Base-by-base conservation (phyloP, 164 flowering plant genomes). In the Sextonia rubra region DNA sequence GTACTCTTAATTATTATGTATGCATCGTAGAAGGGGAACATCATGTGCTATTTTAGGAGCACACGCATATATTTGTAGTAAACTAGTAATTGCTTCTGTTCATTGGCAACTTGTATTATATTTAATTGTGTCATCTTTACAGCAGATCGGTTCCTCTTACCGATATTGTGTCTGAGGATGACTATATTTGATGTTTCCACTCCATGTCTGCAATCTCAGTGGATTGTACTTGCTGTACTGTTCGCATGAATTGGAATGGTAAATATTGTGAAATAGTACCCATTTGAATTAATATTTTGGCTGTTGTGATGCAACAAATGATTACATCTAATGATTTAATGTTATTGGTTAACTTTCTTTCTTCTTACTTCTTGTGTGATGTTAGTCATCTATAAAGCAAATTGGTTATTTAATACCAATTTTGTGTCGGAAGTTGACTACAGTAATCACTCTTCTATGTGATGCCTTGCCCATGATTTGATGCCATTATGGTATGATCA, bases 81-180 rank as follows among this genome's bases (percentile, higher is more conserved):
- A 37, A 5, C 11, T 37, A 6, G 44, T 37, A 37, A 37, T 37
- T 2, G 11, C 11, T 8, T 9, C 44, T 8, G 44, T 37, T 37
- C 44, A 37, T 37, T 37, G 5, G 44, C 6, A 37, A 37, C 44
- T 37, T 37, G 0, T 37, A 2, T 37, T 52, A 52, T 15, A 52
- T 52, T 52, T 52, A 52, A 20, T 52, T 52, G 58, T 14, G 60
- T 75, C 77, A 78, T 68, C 61, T 71, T 68, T 68, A 74, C 80
- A 74, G 77, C 75, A 74, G 27, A 49, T 37, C 64, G 75, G 73
- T 72, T 72, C 70, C 61, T 56, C 37, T n/a, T 75, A 15, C 75
- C 66, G 26, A 17, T 47, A 44, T 75, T 29, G 77, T 78, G 77
- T 78, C 72, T 47, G 73, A 78, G 62, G 73, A 71, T 75, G 81